phyloP scores from a whole-genome alignment of 192 early-diverging fungal species.

The Entomortierella lignicola region DNA sequence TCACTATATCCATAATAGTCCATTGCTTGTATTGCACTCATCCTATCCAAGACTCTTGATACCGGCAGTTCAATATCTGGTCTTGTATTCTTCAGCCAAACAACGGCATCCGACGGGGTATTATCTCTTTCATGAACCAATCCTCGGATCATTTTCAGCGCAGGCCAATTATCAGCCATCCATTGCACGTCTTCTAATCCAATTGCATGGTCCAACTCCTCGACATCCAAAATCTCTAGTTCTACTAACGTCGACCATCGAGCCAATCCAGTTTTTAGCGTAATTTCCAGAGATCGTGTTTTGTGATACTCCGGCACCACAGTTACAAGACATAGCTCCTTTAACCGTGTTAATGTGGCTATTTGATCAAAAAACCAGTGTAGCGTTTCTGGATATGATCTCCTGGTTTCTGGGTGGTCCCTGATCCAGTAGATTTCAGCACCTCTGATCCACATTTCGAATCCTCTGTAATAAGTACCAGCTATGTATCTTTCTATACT shows the following conservation, averaged over 20 bases:
- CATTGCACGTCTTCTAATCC: constrained; percentile 22
- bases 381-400: neutral
- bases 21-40: too few species aligned
- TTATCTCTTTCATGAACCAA: neutral
- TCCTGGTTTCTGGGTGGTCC: neutral
- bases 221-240: constrained; percentile 10
- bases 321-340: constrained; percentile 14
- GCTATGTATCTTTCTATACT: neutral
- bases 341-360: neutral
- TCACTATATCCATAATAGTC: too few species aligned
- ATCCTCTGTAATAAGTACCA: neutral
- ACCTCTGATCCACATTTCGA: constrained; percentile 10
- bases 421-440: neutral
- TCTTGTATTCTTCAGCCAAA: neutral
- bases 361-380: constrained; percentile 19
- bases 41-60: too few species aligned
- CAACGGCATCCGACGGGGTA: constrained; percentile 6
- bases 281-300: constrained; percentile 1
- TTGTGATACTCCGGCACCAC: neutral
- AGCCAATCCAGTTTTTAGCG: constrained; percentile 10
- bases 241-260: constrained; percentile 2
- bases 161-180: constrained; percentile 22
- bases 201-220: constrained; percentile 9
- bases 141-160: neutral
- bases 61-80: neutral